Evolutionary conservation across 306 rosid genomes (phyloP).

Genomic region (Pueraria montana): DNA sequence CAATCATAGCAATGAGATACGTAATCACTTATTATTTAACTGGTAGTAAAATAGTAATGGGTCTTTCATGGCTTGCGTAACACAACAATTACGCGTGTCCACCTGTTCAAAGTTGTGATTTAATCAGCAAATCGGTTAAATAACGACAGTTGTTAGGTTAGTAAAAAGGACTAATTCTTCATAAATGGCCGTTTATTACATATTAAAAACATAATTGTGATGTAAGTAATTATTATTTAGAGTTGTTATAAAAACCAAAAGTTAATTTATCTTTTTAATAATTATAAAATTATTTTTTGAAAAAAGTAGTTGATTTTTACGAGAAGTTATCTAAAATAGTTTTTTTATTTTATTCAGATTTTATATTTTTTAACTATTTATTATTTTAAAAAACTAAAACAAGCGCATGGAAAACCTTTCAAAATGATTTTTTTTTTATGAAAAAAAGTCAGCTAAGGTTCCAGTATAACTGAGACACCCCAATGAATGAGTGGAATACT

Average conservation of each 20-base stretch:
- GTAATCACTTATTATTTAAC: not conserved
- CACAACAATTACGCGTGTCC: not conserved
- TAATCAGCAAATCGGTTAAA: not conserved
- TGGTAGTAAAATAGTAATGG: not conserved
- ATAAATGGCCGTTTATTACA: not conserved
- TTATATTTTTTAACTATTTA: no score
- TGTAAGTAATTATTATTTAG: not conserved
- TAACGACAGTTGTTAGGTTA: not conserved
- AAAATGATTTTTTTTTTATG: no score
- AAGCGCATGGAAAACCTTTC: no score
- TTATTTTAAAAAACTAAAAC: no score
- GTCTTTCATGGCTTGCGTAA: conserved; percentile 14
- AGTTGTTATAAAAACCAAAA: not conserved
- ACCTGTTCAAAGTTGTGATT: not conserved
- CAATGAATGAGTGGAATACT: no score
- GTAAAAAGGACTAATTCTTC: not conserved
- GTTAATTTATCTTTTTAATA: no score
- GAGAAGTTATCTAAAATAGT: no score
- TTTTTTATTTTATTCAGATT: no score
- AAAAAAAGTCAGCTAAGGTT: no score
- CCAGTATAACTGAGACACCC: no score
- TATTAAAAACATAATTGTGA: not conserved
- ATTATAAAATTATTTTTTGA: no score
- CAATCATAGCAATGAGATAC: not conserved
- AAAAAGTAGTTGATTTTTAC: no score